Evolutionary conservation across 768 basidiomycete species (phyloP).

Genomic region (Mycena amicta): DNA sequence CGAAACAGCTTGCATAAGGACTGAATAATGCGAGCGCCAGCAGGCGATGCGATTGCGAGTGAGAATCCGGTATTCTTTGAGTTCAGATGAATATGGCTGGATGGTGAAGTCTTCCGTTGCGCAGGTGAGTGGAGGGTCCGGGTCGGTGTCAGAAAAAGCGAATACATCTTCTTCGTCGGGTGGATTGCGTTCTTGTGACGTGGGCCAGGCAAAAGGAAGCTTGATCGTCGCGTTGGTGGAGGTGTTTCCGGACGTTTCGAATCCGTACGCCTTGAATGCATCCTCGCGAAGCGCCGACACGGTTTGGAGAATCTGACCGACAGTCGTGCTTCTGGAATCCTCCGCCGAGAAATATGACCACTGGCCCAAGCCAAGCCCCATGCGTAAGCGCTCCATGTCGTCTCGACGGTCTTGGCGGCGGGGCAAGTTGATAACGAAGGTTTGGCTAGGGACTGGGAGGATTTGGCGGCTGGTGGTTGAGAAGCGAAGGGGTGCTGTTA

Average conservation of each 20-base stretch:
- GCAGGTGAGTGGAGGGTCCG: slow-evolving; percentile 39
- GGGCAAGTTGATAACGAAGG: neutral
- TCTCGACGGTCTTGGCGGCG: neutral
- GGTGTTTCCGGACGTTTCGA: no score
- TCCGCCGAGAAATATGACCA: neutral
- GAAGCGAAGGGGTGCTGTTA: neutral
- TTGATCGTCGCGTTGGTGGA: neutral
- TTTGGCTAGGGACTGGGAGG: neutral
- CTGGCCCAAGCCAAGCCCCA: neutral
- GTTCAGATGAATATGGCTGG: slow-evolving; percentile 32
- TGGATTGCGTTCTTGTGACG: neutral
- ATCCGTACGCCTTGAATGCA: neutral
- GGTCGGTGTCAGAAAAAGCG: neutral
- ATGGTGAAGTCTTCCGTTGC: slow-evolving; percentile 44
- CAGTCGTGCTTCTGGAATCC: neutral
- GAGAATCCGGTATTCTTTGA: slow-evolving; percentile 54
- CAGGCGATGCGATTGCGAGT: slow-evolving; percentile 66
- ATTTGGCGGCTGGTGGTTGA: neutral
- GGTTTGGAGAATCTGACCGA: neutral
- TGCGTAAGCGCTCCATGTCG: neutral
- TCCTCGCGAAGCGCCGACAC: neutral
- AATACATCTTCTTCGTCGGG: neutral
- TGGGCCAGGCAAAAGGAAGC: slow-evolving; percentile 1
- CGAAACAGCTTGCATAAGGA: slow-evolving; percentile 43
- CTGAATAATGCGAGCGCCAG: slow-evolving; percentile 68